Base-by-base conservation (phyloP, 345 rosid genomes). In the Acer campestre region DNA sequence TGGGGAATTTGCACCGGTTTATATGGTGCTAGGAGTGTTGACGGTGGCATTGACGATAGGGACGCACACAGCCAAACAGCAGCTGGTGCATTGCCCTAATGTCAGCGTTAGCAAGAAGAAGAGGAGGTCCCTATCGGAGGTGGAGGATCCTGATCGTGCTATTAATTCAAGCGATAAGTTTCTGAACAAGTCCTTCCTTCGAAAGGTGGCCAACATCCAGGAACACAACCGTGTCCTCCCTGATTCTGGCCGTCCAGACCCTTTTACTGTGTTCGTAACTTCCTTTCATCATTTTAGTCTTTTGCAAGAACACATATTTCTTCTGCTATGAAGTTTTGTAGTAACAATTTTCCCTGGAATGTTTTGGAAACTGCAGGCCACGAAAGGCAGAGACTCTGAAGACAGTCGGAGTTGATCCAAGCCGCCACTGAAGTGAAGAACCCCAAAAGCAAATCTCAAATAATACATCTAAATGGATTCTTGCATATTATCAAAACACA, bases 141-240 rank as follows among this genome's bases (percentile, higher is more conserved):
- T 84, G 3, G 90, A 89, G 46, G 71, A 80, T 29, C 93, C 93
- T 7, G 86, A 89, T 7, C 31, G 58, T 2, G 81, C 79, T 61
- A 71, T 79, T 31, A 64, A 74, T 11, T 78, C 83, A 0, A 83
- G 80, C 6, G 71, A 84, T 13, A 85, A 84, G 42, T 89, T 82
- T 35, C 53, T 82, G 79, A 81, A 80, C 75, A 86, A 88, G 61
- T 85, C 93, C 40, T 85, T 90, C 84, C 79, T 86, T 16, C 67
- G 91, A 25, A 87, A 86, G 78, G 79, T 91, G 11, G 90, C 83
- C 55, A 86, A 84, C 74, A 82, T 89, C 49, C 90, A 89, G 78
- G 85, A 90, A 7, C 53, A 75, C 65, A 76, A 74, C 13, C 80
- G 73, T 0, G 18, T 67, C 55, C 79, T 80, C 40, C 58, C 78